Evolutionary conservation across 2,329 filamentous ascomycete species (phyloP), one percentile per base, ranked within the genome.

Genomic region (Beauveria australis): DNA sequence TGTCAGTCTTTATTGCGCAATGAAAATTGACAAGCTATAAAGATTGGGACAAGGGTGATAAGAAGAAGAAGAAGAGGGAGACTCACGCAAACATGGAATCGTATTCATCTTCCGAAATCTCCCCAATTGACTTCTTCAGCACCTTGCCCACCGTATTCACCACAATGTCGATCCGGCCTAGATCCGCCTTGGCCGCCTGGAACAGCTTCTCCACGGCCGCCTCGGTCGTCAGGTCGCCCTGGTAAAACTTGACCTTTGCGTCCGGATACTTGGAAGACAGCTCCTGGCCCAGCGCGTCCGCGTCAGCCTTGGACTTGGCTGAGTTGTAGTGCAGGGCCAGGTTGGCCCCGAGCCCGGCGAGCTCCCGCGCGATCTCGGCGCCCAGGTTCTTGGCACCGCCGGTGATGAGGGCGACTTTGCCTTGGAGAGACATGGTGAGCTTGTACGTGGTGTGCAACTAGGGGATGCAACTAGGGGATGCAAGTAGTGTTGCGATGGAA

Each of bases 321-420:
- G 76, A 77, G 64, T 70, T 68, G 72, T 86, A 87, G 72, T 86
- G 86, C 64, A 87, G 75, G 47, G 86, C 75, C 43, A 87, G 79
- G 64, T 74, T 79, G 66, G 80, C 81, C 37, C 84, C 84, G 57
- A 79, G 78, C 62, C 75, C 73, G 67, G 81, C 81, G 46, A 86
- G 79, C 62, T 80, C 78, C 60, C 82, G 78, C 63, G 82, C 82
- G 59, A 82, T 82, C 61, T 82, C 81, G 59, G 78, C 75, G 30
- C 84, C 85, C 63, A 87, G 86, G 62, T 84, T 84, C 66, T 83
- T 83, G 60, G 79, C 80, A 60, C 76, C 77, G 62, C 78, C 81
- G 24, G 82, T 84, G 70, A 85, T 74, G 68, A 85, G 74, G 64
- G 80, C 67, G 19, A 74, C 68, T 66, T 75, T 78, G 46, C 72